These are phyloP conservation scores for Pichia sp. DNA, from an alignment of 1,139 yeast genomes.

Conservation along the genomic window DNA sequence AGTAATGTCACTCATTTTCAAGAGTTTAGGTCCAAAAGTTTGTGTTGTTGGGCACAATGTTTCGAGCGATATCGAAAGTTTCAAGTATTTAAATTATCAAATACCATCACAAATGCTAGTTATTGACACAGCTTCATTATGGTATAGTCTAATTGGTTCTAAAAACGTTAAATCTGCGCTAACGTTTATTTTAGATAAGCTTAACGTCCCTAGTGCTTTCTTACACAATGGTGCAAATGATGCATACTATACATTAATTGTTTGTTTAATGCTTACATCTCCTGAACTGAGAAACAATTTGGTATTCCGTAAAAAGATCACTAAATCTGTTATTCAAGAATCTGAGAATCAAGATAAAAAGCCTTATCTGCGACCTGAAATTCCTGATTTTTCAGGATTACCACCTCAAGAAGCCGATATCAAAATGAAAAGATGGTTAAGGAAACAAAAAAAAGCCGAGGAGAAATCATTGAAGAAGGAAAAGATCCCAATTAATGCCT, in stretches of 20 bases:
- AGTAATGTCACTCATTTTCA: constrained; percentile 39
- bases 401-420: constrained; percentile 5
- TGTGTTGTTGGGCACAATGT: constrained; percentile 63
- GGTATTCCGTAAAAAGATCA: constrained; percentile 4
- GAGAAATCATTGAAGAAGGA: constrained; percentile 5
- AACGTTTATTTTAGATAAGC: constrained; percentile 43
- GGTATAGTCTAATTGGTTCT: constrained; percentile 37
- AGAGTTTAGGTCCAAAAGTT: constrained; percentile 34
- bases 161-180: constrained; percentile 38
- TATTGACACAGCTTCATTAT: constrained; percentile 51
- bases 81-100: constrained; percentile 40
- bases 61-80: constrained; percentile 54
- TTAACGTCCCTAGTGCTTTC: constrained; percentile 54
- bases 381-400: constrained; percentile 7
- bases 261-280: constrained; percentile 23
- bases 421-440: constrained; percentile 7
- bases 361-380: background rate
- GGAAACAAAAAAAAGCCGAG: constrained; percentile 1
- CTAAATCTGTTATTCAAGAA: background rate
- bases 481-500: background rate
- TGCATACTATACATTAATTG: constrained; percentile 55
- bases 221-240: constrained; percentile 85
- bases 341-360: no score
- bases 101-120: constrained; percentile 33
- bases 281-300: constrained; percentile 22